Evolutionary conservation across 352 stramenopile species (phyloP).

Genomic region (Achlya hypogyna): DNA sequence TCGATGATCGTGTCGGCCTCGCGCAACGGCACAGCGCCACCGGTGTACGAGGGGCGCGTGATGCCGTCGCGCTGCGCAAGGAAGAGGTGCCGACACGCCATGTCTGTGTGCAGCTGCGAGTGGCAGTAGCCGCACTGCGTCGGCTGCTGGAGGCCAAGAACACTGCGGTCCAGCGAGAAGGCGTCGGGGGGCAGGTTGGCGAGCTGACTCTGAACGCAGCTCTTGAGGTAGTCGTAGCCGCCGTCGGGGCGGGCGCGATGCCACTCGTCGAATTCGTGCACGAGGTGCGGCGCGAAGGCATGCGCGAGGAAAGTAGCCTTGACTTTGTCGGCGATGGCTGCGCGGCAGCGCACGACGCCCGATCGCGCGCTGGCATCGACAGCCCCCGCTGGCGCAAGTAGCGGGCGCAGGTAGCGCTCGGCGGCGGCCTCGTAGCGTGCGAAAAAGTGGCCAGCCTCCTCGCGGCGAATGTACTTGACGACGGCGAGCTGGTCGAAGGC

Average conservation of each 20-base stretch:
- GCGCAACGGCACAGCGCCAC: neutral
- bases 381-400: neutral
- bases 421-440: neutral
- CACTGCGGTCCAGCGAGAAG: neutral
- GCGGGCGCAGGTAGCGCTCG: neutral
- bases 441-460: neutral
- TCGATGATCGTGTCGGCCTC: neutral
- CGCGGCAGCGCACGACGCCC: neutral
- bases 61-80: neutral
- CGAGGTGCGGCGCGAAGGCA: neutral
- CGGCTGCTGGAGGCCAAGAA: neutral
- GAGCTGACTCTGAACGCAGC: neutral
- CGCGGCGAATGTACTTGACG: neutral
- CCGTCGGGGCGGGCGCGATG: neutral
- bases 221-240: neutral
- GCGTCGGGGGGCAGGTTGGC: neutral
- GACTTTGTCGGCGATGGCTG: neutral
- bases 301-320: neutral
- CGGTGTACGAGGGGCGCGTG: neutral
- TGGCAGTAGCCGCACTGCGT: neutral
- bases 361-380: neutral
- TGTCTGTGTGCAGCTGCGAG: neutral
- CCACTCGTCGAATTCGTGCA: neutral
- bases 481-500: neutral
- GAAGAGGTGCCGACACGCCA: neutral